Evolutionary conservation across 2,329 filamentous ascomycete genomes (phyloP).

Genomic region (Colletotrichum eremochloae): DNA sequence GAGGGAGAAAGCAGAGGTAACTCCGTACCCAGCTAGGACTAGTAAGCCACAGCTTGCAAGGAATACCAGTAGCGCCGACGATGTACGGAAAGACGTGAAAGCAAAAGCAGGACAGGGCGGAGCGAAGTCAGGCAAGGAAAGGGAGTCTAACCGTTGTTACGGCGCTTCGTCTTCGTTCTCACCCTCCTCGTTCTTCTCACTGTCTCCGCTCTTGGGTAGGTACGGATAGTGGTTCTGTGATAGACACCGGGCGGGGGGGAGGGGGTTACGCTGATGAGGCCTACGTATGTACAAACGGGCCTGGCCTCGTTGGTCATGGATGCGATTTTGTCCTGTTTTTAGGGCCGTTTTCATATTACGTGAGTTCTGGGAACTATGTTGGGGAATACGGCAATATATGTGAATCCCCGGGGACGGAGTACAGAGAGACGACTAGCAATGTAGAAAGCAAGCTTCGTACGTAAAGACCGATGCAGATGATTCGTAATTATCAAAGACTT

Average conservation of each 20-base stretch:
- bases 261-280: conserved; percentile 58
- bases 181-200: background rate
- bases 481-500: background rate
- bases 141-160: conserved; percentile 3
- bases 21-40: conserved; percentile 23
- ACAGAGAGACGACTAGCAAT: conserved; percentile 42
- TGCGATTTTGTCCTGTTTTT: conserved; percentile 44
- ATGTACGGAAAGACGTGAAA: conserved; percentile 3
- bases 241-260: conserved; percentile 57
- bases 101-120: background rate
- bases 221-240: conserved; percentile 20
- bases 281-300: conserved; percentile 57
- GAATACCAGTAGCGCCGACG: conserved; percentile 11
- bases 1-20: conserved; percentile 14
- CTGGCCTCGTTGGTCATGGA: conserved; percentile 61
- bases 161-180: background rate
- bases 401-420: conserved; percentile 37
- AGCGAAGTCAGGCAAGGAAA: conserved; percentile 1
- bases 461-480: conserved; percentile 13
- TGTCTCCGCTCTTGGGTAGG: conserved; percentile 10
- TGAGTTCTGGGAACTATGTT: conserved; percentile 40
- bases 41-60: conserved; percentile 21
- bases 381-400: conserved; percentile 46
- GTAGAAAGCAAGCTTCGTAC: background rate
- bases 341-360: conserved; percentile 9